These are phyloP conservation scores for Leonotis leonurus DNA, from an alignment of 257 asterid species.

Conservation along the genomic window DNA sequence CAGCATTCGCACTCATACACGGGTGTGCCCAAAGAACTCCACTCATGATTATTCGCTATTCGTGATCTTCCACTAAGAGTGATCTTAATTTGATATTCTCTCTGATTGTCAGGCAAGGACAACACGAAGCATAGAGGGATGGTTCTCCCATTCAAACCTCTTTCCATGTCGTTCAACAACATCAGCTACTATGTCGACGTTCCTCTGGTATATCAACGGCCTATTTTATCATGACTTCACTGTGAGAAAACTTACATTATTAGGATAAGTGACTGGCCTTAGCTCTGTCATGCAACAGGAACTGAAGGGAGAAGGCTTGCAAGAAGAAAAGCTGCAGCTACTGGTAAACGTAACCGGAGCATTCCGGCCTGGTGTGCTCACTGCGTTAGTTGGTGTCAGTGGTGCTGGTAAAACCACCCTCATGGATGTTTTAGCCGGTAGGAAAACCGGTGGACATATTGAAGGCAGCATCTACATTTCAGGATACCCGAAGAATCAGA, in stretches of 20 bases:
- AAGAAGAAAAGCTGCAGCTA: conserved; percentile 55
- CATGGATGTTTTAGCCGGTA: conserved; percentile 93
- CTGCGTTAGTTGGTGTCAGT: conserved; percentile 88
- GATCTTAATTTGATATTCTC: conserved; percentile 15
- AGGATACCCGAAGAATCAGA: conserved; percentile 78
- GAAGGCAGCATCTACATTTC: conserved; percentile 62
- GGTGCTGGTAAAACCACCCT: conserved; percentile 98
- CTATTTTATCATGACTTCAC: not conserved
- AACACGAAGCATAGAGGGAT: conserved; percentile 47
- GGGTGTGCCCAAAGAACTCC: conserved; percentile 25
- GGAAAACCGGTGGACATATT: conserved; percentile 85
- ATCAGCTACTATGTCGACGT: conserved; percentile 73
- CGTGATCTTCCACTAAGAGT: not conserved
- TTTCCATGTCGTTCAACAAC: conserved; percentile 72
- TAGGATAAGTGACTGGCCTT: conserved; percentile 5
- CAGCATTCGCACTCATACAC: conserved; percentile 50
- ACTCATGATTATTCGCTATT: conserved; percentile 1
- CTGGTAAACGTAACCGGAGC: conserved; percentile 71
- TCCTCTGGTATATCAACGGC: conserved; percentile 56
- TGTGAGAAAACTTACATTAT: not conserved
- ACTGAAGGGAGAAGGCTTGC: conserved; percentile 61
- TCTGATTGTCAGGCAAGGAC: conserved; percentile 38
- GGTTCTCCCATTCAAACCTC: conserved; percentile 90
- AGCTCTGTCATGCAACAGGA: conserved; percentile 38
- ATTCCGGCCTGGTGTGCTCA: conserved; percentile 80